phyloP scores from a whole-genome alignment of 306 rosid genomes.

The Gynostemma pentaphyllum region DNA sequence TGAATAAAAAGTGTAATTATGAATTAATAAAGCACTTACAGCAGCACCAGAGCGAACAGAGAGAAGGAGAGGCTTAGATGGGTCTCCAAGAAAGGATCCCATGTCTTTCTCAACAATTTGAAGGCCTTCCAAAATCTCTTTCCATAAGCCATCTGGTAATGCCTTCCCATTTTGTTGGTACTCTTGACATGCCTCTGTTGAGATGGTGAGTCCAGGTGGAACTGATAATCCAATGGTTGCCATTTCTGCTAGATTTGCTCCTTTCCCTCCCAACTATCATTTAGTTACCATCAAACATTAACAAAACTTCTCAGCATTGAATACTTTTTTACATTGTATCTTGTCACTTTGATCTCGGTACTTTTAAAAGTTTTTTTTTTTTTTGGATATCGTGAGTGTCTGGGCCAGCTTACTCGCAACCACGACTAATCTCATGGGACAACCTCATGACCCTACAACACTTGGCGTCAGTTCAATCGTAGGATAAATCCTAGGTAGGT shows the following conservation, averaged over 20 bases:
- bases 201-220: slow-evolving; percentile 92
- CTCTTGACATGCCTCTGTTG: slow-evolving; percentile 96
- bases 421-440: too few species aligned
- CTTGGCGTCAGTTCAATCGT: too few species aligned
- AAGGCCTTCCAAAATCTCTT: slow-evolving; percentile 67
- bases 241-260: slow-evolving; percentile 98
- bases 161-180: slow-evolving; percentile 58
- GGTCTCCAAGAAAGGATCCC: slow-evolving; percentile 69
- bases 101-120: slow-evolving; percentile 51
- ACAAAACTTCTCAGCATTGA: too few species aligned
- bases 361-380: too few species aligned
- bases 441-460: too few species aligned
- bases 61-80: slow-evolving; percentile 77
- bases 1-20: neutral
- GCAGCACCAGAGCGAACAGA: slow-evolving; percentile 98
- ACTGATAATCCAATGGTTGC: slow-evolving; percentile 84
- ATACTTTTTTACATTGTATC: too few species aligned
- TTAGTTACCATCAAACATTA: too few species aligned
- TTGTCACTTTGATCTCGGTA: too few species aligned
- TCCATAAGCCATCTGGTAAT: slow-evolving; percentile 62
- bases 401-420: too few species aligned
- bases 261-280: slow-evolving; percentile 98
- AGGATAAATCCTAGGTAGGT: too few species aligned
- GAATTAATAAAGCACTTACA: slow-evolving; percentile 24
- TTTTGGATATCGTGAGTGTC: too few species aligned